A percentile compares a stretch with the other conserved stretches of the same genome.
Evolutionary conservation across 2,329 filamentous ascomycete species (phyloP).

Genomic region (Aspergillus thermomutatus): DNA sequence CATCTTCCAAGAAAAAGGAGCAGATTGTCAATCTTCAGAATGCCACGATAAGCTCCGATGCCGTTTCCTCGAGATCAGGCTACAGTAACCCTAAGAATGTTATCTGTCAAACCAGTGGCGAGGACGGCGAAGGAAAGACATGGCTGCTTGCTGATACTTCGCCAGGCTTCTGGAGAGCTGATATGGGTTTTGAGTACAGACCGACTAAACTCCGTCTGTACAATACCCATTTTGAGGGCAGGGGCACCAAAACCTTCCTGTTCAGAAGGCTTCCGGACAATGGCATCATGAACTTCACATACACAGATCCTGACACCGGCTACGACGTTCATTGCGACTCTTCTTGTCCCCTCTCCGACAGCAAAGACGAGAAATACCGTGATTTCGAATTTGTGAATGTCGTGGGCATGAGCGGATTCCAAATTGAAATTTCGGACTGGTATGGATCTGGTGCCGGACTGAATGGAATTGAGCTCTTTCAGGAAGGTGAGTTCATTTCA

Average conservation of each 20-base stretch:
- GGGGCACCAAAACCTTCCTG: constrained; percentile 83
- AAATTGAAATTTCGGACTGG: constrained; percentile 80
- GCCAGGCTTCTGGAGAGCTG: constrained; percentile 77
- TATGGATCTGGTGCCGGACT: constrained; percentile 84
- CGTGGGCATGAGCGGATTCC: constrained; percentile 84
- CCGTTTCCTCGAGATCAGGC: constrained; percentile 58
- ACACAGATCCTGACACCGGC: constrained; percentile 70
- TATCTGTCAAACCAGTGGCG: constrained; percentile 69
- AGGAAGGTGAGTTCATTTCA: constrained; percentile 54
- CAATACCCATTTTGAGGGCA: constrained; percentile 80
- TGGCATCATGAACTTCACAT: constrained; percentile 96
- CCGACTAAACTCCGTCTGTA: constrained; percentile 84
- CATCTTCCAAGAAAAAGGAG: constrained; percentile 54
- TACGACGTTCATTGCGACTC: constrained; percentile 71
- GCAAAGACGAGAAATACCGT: constrained; percentile 65
- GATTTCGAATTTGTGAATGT: constrained; percentile 88
- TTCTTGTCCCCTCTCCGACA: constrained; percentile 76
- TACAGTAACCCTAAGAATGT: constrained; percentile 77
- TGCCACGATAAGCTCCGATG: constrained; percentile 68
- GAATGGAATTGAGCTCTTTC: constrained; percentile 79
- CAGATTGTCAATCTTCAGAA: constrained; percentile 81
- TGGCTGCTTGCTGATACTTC: constrained; percentile 77
- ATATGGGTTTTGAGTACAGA: constrained; percentile 77
- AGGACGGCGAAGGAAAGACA: constrained; percentile 69
- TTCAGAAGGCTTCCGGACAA: constrained; percentile 81